phyloP scores from a whole-genome alignment of 805 yeast genomes.

The Metschnikowia proteae region DNA sequence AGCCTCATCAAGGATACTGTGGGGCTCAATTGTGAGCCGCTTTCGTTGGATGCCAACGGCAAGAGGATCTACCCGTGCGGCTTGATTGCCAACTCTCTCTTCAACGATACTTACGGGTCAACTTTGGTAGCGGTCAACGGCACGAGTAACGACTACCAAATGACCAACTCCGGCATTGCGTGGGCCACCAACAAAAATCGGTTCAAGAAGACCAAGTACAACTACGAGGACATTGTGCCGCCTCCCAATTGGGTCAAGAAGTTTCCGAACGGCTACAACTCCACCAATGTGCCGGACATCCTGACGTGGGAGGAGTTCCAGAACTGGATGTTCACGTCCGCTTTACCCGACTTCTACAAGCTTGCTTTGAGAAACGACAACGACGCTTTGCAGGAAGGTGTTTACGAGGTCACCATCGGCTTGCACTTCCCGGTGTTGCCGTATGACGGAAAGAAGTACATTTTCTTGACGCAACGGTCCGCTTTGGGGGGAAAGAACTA shows the following conservation, averaged over 20 bases:
- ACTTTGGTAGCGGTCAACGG: constrained; percentile 39
- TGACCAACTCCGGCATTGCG: constrained; percentile 40
- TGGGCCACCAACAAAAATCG: constrained; percentile 38
- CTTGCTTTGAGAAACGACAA: constrained; percentile 60
- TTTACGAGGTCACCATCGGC: constrained; percentile 62
- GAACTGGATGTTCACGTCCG: constrained; percentile 46
- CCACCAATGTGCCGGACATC: constrained; percentile 41
- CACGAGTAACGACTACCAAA: constrained; percentile 25
- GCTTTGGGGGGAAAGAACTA: constrained; percentile 73
- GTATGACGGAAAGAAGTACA: constrained; percentile 62
- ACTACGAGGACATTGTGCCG: constrained; percentile 36
- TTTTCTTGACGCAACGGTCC: constrained; percentile 66
- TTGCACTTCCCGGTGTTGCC: constrained; percentile 75
- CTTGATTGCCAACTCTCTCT: constrained; percentile 72
- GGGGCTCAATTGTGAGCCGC: constrained; percentile 46
- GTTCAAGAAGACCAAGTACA: constrained; percentile 40
- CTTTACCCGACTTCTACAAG: constrained; percentile 40
- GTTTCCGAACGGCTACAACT: constrained; percentile 43
- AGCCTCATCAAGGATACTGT: constrained; percentile 34
- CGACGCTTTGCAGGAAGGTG: constrained; percentile 52
- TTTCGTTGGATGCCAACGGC: constrained; percentile 36
- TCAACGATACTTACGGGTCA: constrained; percentile 61
- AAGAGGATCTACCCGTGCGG: constrained; percentile 76
- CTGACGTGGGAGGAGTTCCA: constrained; percentile 43
- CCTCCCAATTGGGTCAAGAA: constrained; percentile 45